Evolutionary conservation across 805 yeast genomes (phyloP).

Genomic region (Ogataea naganishii): DNA sequence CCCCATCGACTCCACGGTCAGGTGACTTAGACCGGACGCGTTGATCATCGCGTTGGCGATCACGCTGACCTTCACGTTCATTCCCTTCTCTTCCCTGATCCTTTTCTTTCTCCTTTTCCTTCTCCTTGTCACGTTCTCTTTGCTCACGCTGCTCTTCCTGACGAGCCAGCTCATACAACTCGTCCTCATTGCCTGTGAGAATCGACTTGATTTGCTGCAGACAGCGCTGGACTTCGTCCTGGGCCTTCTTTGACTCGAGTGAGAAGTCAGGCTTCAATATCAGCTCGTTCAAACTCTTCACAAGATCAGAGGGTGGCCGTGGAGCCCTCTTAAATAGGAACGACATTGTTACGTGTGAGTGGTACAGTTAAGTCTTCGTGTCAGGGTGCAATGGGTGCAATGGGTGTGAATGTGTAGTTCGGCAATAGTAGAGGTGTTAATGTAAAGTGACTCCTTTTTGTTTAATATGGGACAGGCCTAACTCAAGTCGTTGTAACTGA

Average conservation of each 20-base stretch:
- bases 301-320: constrained; percentile 80
- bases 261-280: constrained; percentile 48
- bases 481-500: too few relatives aligned
- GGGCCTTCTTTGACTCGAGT: constrained; percentile 35
- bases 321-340: constrained; percentile 87
- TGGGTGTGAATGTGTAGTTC: too few relatives aligned
- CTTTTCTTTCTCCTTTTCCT: neutral
- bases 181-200: constrained; percentile 51
- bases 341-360: too few relatives aligned
- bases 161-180: constrained; percentile 39
- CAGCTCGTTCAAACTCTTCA: constrained; percentile 67
- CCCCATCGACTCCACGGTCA: too few relatives aligned
- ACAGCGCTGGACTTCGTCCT: constrained; percentile 67
- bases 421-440: too few relatives aligned
- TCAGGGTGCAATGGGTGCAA: too few relatives aligned
- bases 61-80: too few relatives aligned
- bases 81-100: neutral
- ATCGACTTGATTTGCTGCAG: constrained; percentile 57
- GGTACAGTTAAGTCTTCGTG: too few relatives aligned
- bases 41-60: too few relatives aligned
- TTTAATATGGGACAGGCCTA: too few relatives aligned
- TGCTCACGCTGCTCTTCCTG: constrained; percentile 1
- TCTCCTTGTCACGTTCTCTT: neutral
- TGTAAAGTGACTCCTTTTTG: too few relatives aligned
- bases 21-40: too few relatives aligned